Conservation (phyloP, 768 basidiomycete genomes). For the Galerina sulciceps region DNA sequence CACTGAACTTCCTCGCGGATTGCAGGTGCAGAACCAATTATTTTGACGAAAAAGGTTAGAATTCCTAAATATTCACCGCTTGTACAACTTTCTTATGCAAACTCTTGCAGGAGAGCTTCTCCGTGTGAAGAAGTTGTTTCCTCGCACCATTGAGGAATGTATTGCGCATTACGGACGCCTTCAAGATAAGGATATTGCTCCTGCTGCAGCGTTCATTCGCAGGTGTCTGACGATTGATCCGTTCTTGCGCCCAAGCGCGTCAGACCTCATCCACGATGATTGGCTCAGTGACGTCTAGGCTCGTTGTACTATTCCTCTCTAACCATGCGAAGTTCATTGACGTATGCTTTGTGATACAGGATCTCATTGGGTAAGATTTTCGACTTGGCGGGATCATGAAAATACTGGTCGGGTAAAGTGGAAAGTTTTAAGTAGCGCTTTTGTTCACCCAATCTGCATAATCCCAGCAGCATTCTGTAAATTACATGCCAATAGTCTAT, state of each 20-base stretch:
- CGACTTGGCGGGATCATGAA: too few relatives aligned
- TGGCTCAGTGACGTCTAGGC: neutral
- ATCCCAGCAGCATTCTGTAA: too few relatives aligned
- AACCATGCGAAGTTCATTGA: too few relatives aligned
- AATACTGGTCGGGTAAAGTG: too few relatives aligned
- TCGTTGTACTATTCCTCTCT: too few relatives aligned
- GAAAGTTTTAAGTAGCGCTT: too few relatives aligned
- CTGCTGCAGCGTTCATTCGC: neutral
- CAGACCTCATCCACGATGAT: neutral
- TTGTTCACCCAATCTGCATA: too few relatives aligned
- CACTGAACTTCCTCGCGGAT: neutral
- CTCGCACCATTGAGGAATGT: neutral
- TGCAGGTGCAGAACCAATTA: neutral
- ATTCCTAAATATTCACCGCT: neutral
- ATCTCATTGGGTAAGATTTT: too few relatives aligned
- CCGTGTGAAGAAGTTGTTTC: neutral
- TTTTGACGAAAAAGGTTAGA: neutral
- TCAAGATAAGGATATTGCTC: neutral
- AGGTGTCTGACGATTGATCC: neutral
- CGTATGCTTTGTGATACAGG: too few relatives aligned
- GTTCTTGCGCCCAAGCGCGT: neutral
- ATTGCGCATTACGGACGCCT: neutral
- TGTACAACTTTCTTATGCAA: neutral
- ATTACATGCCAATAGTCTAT: too few relatives aligned
- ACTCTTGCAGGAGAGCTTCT: neutral